These are phyloP conservation scores for Agrocybe pediades DNA, from an alignment of 768 basidiomycete genomes.

Conservation along the genomic window DNA sequence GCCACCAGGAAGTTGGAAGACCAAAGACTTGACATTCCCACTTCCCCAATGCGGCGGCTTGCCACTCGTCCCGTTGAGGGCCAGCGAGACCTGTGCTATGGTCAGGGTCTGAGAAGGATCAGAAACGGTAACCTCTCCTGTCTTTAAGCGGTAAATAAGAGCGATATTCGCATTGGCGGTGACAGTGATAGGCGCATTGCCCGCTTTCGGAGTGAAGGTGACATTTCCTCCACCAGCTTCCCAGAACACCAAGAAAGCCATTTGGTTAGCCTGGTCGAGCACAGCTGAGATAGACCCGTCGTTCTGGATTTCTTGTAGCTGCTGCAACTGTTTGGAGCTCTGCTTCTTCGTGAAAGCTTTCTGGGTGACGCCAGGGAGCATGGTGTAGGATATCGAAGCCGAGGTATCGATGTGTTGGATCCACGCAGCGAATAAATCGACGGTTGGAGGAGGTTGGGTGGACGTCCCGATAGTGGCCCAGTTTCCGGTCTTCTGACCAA, in stretches of 20 bases:
- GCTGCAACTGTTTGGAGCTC: conserved; percentile 15
- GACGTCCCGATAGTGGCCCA: conserved; percentile 70
- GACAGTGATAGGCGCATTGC: conserved; percentile 29
- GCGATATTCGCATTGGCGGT: conserved; percentile 42
- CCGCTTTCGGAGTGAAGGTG: conserved; percentile 29
- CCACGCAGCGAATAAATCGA: conserved; percentile 69
- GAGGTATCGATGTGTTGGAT: conserved; percentile 41
- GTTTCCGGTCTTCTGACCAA: conserved; percentile 52
- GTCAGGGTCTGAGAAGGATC: conserved; percentile 64
- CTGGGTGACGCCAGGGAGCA: conserved; percentile 51
- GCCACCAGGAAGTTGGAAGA: conserved; percentile 45
- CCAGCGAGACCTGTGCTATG: conserved; percentile 37
- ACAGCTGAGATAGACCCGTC: conserved; percentile 51
- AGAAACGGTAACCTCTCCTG: conserved; percentile 53
- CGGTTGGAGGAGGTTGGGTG: conserved; percentile 53
- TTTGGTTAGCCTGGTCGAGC: conserved; percentile 41
- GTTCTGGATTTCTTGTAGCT: conserved; percentile 45
- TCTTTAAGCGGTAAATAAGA: conserved; percentile 42
- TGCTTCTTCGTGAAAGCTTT: conserved; percentile 40
- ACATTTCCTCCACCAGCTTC: conserved; percentile 43
- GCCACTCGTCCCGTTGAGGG: conserved; percentile 22
- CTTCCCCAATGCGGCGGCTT: conserved; percentile 29
- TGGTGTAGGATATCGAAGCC: conserved; percentile 50
- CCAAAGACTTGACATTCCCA: conserved; percentile 26
- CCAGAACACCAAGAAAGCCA: conserved; percentile 62